Evolutionary conservation across 805 yeast species (phyloP), one percentile per base, ranked within the genome.

Genomic region (Saccharomycopsis sp.): DNA sequence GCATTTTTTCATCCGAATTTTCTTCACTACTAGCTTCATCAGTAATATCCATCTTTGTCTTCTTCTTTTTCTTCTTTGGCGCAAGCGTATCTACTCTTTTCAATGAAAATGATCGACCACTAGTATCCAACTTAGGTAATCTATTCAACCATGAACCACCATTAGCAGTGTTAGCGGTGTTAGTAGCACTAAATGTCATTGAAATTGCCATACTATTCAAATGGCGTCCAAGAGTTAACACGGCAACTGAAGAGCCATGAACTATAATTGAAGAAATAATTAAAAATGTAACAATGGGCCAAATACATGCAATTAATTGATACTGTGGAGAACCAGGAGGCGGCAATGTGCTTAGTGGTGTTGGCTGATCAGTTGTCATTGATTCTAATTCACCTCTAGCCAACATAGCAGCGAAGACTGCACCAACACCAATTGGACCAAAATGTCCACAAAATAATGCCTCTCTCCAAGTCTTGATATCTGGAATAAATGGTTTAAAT

Each of bases 381-480:
- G 63, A 67, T 57, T 85, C 94, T 43, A 84, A 64, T 50, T 80
- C 83, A 7, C 78, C 75, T 50, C 90, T 74, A 0, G 95, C 86
- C 51, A 87, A 67, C 40, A 88, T 79, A 4, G 85, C 80, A 34
- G 93, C 90, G 62, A 85, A 87, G 5, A 88, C 70, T 1, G 95
- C 95, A 47, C 96, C 96, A 19, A 88, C 96, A 39, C 97, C 97
- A 57, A 89, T 85, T 1, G 97, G 96, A 14, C 97, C 97, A 62
- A 89, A 88, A 64, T 88, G 96, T 17, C 96, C 96, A 60, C 94
- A 86, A 61, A 89, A 89, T 2, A 88, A 59, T 0, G 96, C 96
- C 61, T 88, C 97, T 60, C 95, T 77, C 95, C 96, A 88, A 8
- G 86, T 75, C 55, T 86, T 80, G 32, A 88, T 75, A 59, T 88